Evolutionary conservation across 2,329 filamentous ascomycete species (phyloP).

Genomic region (Pseudogymnoascus sp.): DNA sequence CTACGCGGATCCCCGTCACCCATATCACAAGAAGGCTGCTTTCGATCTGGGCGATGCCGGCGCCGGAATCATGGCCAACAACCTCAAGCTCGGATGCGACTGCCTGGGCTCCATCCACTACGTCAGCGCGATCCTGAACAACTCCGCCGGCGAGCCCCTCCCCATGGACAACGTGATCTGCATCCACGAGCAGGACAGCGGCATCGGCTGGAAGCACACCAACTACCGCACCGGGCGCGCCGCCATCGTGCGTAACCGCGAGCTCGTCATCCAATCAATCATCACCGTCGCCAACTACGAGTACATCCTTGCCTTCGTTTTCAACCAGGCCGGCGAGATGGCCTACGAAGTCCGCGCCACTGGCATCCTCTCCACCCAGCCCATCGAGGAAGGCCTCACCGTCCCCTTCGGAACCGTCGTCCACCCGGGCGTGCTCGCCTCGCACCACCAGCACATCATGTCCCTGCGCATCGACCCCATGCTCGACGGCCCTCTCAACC

Average conservation of each 20-base stretch:
- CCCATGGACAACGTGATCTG: conserved; percentile 61
- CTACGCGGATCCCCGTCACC: conserved; percentile 57
- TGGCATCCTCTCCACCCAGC: conserved; percentile 60
- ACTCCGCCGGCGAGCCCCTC: conserved; percentile 51
- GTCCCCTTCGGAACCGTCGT: conserved; percentile 64
- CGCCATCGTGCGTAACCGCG: conserved; percentile 54
- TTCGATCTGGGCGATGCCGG: conserved; percentile 64
- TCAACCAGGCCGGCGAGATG: conserved; percentile 63
- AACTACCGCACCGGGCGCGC: conserved; percentile 59
- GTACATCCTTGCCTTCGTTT: conserved; percentile 65
- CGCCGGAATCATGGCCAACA: conserved; percentile 61
- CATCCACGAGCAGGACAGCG: conserved; percentile 63
- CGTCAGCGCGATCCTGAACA: conserved; percentile 49
- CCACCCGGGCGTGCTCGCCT: conserved; percentile 60
- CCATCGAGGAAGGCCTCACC: conserved; percentile 56
- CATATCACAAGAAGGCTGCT: conserved; percentile 62
- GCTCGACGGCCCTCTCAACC: conserved; percentile 49
- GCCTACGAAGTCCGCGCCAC: conserved; percentile 63
- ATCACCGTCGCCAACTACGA: conserved; percentile 68
- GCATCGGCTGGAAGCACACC: conserved; percentile 62
- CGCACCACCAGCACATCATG: conserved; percentile 73
- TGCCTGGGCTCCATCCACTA: conserved; percentile 66
- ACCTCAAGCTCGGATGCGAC: conserved; percentile 62
- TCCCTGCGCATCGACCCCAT: conserved; percentile 57
- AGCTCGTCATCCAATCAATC: conserved; percentile 62